Conservation (phyloP, 148 eudicot species). For the Chenopodium quinoa region DNA sequence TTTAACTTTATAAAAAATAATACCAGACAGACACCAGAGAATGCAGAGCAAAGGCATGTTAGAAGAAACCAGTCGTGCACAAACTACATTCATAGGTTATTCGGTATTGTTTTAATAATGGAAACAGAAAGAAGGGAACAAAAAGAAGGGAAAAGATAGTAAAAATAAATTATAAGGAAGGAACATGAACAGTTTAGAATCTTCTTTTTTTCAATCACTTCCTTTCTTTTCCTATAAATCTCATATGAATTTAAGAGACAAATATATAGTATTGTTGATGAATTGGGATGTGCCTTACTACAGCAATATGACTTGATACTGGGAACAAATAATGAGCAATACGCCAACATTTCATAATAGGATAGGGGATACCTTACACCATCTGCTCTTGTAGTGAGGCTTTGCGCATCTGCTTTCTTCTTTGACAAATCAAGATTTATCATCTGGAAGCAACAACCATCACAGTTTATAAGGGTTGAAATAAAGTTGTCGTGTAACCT, state of each 20-base stretch:
- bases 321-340: not conserved
- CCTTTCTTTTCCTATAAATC: too few relatives aligned
- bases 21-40: not conserved
- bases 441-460: conserved; percentile 43
- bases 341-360: not conserved
- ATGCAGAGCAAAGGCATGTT: not conserved
- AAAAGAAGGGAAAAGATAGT: too few relatives aligned
- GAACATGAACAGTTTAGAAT: too few relatives aligned
- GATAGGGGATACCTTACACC: conserved; percentile 58
- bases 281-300: not conserved
- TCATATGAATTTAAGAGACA: too few relatives aligned
- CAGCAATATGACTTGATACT: not conserved
- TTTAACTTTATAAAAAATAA: not conserved
- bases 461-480: not conserved
- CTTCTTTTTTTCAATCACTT: too few relatives aligned
- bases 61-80: not conserved
- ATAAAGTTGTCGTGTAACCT: not conserved
- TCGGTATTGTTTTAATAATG: too few relatives aligned
- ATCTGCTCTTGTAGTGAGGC: conserved; percentile 74
- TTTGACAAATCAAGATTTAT: conserved; percentile 72
- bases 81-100: not conserved
- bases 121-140: too few relatives aligned
- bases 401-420: conserved; percentile 56
- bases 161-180: too few relatives aligned
- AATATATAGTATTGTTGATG: too few relatives aligned